Conservation (phyloP, 1,284 basidiomycete species). For the Apiotrichum sp. region DNA sequence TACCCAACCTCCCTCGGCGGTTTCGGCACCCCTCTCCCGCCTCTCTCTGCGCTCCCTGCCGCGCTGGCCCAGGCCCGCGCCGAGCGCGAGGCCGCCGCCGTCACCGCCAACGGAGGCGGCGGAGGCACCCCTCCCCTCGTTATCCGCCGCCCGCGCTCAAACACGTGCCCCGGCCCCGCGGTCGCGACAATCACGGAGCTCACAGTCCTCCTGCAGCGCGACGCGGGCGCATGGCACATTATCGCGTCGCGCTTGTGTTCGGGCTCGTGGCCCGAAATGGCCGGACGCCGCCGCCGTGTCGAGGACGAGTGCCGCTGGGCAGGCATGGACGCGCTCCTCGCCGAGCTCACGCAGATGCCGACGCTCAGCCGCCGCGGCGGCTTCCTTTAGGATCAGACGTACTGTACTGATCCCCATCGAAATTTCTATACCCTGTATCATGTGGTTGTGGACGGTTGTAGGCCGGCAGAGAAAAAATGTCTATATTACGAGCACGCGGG, state of each 20-base stretch:
- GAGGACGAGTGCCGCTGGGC: constrained; percentile 26
- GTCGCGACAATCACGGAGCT: constrained; percentile 15
- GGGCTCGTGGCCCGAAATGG: constrained; percentile 20
- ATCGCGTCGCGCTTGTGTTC: constrained; percentile 25
- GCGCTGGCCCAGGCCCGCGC: constrained; percentile 7
- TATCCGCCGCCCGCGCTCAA: constrained; percentile 7
- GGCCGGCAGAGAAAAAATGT: too few species aligned
- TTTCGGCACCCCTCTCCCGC: constrained; percentile 5
- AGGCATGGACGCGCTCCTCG: constrained; percentile 18
- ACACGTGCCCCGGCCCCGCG: constrained; percentile 8
- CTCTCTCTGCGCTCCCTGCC: constrained; percentile 12
- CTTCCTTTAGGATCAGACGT: neutral
- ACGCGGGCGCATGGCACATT: constrained; percentile 27
- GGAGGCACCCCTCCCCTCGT: neutral
- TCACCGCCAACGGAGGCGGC: neutral
- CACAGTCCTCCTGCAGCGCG: constrained; percentile 24
- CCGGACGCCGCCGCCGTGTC: constrained; percentile 13
- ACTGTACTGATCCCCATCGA: too few species aligned
- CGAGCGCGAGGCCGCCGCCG: neutral
- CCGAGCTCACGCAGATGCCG: constrained; percentile 12
- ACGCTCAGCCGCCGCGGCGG: constrained; percentile 1
- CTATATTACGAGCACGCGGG: too few species aligned
- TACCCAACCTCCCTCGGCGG: neutral
- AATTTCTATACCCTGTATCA: too few species aligned
- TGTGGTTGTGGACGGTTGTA: too few species aligned